These are phyloP conservation scores for Xylaria flabelliformis DNA, from an alignment of 495 filamentous ascomycete genomes.

Conservation along the genomic window DNA sequence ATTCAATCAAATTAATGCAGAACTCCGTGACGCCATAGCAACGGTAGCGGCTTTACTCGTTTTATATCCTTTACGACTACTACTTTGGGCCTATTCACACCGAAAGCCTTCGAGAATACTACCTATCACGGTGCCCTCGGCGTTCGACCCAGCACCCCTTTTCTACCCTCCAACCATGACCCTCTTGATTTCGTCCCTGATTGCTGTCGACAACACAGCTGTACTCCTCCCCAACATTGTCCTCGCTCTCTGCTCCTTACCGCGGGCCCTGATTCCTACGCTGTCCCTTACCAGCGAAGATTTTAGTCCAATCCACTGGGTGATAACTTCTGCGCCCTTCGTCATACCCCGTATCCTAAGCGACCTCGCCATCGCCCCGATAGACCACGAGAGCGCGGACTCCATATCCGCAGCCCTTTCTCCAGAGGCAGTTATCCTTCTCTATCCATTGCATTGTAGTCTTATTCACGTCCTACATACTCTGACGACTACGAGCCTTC, in stretches of 20 bases:
- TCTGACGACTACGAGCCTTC: constrained; percentile 84
- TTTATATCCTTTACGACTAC: constrained; percentile 56
- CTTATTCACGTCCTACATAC: constrained; percentile 75
- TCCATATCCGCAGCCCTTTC: constrained; percentile 41
- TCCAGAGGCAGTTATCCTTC: constrained; percentile 67
- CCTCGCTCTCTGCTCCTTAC: constrained; percentile 79
- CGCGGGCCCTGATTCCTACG: constrained; percentile 73
- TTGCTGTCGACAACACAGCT: constrained; percentile 62
- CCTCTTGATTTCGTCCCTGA: constrained; percentile 75
- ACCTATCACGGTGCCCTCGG: constrained; percentile 63
- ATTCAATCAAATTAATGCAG: constrained; percentile 31
- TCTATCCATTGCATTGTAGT: constrained; percentile 87
- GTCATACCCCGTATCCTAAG: constrained; percentile 37
- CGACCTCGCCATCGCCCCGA: background rate
- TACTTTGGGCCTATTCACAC: constrained; percentile 49
- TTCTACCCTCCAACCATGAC: constrained; percentile 84
- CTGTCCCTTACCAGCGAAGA: constrained; percentile 26
- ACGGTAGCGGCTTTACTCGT: constrained; percentile 38
- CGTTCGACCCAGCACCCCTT: constrained; percentile 90
- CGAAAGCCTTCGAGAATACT: constrained; percentile 45
- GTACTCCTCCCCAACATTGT: constrained; percentile 79
- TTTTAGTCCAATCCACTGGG: constrained; percentile 73
- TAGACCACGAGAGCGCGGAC: background rate
- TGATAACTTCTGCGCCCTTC: constrained; percentile 68
- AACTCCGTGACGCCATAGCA: constrained; percentile 37